Base-by-base conservation (phyloP, 306 rosid genomes). In the Cucurbita argyrosperma region DNA sequence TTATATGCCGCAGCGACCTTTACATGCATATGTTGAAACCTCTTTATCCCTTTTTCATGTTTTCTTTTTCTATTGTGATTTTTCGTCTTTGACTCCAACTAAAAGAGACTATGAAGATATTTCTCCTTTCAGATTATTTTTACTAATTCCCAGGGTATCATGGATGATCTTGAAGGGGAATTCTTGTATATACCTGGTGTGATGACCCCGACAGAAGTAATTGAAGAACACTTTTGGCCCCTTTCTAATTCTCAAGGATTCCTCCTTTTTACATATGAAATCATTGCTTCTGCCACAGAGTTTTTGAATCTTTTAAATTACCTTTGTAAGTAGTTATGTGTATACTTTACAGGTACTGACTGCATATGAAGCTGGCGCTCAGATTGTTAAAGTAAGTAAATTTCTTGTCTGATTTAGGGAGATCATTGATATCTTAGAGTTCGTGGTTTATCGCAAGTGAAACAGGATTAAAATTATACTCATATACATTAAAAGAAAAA, bases 121-220 rank as follows among this genome's bases (percentile, higher is more conserved):
- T 45, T 67, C 59, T 21, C 51, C 35, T 35, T 45, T 77, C 39
- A 35, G 52, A 26, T 13, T 56, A 11, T 12, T 77, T 45, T 37
- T 5, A 59, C 78, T 49, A 39, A 26, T 75, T 61, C 16, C 64
- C 90, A 92, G 98, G 91, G 84, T 78, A 85, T 90, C 55, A 72
- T 87, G 93, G 80, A 79, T 72, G 79, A 75, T 76, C 68, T 77
- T 66, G 77, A 19, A 66, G 66, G 71, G 72, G 98, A 87, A 42
- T 65, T 84, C 79, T 75, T 92, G 74, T 92, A 90, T 74, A 90
- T 90, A 76, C 98, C 98, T 10, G 98, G 98, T 37, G 82, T 85
- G 69, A 90, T 92, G 98, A 92, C 93, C 79, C 98, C 98, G 81
- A 88, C 98, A 38, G 96, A 92, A 89, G 98, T 92, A 83, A 84